These are phyloP conservation scores for Acephala macrosclerotiorum DNA, from an alignment of 2,329 filamentous ascomycete genomes.

Conservation along the genomic window DNA sequence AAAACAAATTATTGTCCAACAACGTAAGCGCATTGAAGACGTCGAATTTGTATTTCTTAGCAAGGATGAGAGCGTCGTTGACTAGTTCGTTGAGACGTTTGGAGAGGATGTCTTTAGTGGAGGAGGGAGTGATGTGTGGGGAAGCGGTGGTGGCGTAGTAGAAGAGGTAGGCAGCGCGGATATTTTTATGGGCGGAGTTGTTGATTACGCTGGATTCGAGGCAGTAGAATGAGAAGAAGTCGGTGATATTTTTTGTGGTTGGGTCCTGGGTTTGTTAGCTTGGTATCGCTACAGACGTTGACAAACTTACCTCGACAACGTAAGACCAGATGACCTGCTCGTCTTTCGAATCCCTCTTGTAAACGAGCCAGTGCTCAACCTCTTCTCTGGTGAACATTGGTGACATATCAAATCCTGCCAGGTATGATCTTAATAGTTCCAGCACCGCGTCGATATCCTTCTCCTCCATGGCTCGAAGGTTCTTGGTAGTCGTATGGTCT, in stretches of 20 bases:
- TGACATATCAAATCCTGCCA: conserved; percentile 81
- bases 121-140: conserved; percentile 67
- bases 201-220: conserved; percentile 93
- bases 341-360: conserved; percentile 68
- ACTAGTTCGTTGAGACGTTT: conserved; percentile 81
- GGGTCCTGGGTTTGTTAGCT: conserved; percentile 53
- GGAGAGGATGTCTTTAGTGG: conserved; percentile 69
- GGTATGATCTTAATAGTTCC: conserved; percentile 77
- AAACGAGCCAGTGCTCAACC: conserved; percentile 85
- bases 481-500: conserved; percentile 72
- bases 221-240: conserved; percentile 97
- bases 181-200: conserved; percentile 76
- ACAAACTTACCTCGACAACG: conserved; percentile 74
- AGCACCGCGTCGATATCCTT: conserved; percentile 81
- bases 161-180: conserved; percentile 94
- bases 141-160: conserved; percentile 85
- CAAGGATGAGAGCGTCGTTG: conserved; percentile 85
- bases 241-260: conserved; percentile 81
- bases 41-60: conserved; percentile 86
- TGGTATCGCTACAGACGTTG: not conserved
- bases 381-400: conserved; percentile 84
- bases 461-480: conserved; percentile 80
- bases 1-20: conserved; percentile 92
- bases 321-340: conserved; percentile 95
- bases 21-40: conserved; percentile 96